phyloP scores from a whole-genome alignment of 257 asterid genomes.

The Primulina eburnea region DNA sequence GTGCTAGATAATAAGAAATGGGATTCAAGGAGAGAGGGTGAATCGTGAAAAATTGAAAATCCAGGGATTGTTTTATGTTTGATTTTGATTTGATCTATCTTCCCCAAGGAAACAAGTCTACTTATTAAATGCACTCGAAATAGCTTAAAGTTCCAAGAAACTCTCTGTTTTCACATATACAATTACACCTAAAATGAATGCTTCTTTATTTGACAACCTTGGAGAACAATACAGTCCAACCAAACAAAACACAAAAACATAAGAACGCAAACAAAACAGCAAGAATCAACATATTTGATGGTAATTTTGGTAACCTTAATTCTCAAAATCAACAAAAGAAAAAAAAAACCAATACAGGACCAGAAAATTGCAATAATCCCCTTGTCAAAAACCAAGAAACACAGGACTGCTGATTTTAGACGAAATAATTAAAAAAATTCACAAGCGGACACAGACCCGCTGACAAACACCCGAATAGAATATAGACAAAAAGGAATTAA shows the following conservation, averaged over 20 bases:
- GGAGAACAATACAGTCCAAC: background rate
- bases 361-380: slow-evolving; percentile 8
- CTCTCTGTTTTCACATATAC: slow-evolving; percentile 34
- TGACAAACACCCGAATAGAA: slow-evolving; percentile 21
- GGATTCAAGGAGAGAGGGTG: background rate
- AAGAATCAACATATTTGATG: slow-evolving; percentile 5
- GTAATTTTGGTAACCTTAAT: background rate
- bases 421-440: background rate
- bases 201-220: background rate
- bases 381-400: background rate
- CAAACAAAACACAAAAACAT: slow-evolving; percentile 12
- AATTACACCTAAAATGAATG: slow-evolving; percentile 19
- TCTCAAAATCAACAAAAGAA: background rate
- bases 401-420: background rate
- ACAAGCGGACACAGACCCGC: slow-evolving; percentile 1
- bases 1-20: background rate
- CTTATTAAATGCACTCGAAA: slow-evolving; percentile 26
- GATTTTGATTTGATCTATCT: slow-evolving; percentile 6
- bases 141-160: slow-evolving; percentile 45
- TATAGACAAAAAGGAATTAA: slow-evolving; percentile 29
- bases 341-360: background rate
- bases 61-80: slow-evolving; percentile 7
- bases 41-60: slow-evolving; percentile 23
- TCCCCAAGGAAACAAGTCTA: slow-evolving; percentile 36
- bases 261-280: background rate